Base-by-base conservation (phyloP, 495 filamentous ascomycete species). In the Aspergillus affinis region DNA sequence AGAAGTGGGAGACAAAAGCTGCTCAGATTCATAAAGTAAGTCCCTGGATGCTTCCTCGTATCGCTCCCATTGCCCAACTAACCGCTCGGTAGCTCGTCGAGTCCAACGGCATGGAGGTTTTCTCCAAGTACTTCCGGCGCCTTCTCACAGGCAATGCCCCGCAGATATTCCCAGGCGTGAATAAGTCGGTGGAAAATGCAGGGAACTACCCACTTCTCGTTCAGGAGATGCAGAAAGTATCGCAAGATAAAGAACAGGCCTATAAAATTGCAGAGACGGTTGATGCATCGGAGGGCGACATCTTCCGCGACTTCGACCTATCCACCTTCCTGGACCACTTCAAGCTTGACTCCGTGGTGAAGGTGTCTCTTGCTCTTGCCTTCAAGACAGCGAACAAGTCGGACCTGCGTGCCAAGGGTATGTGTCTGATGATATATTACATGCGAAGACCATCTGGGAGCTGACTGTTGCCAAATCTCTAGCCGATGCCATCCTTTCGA, bases 81-180 rank as follows among this genome's bases (percentile, higher is more conserved):
- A 44, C 19, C 7, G 6, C 53, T 21, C 51, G 44, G 26, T 65
- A 96, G 92, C 84, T 97, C 64, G 86, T 96, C 70, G 88, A 94
- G 82, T 91, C 92, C 61, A 86, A 94, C 93, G 91, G 91, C 70
- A 97, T 97, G 92, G 93, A 96, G 79, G 91, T 94, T 65, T 97
- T 89, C 75, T 83, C 88, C 41, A 95, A 89, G 78, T 97, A 93
- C 74, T 95, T 97, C 75, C 86, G 89, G 71, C 90, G 92, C 70
- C 82, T 97, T 67, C 82, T 97, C 56, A 87, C 84, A 71, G 84
- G 84, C 68, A 96, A 95, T 83, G 88, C 91, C 60, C 79, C 86
- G 53, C 88, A 91, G 63, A 92, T 97, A 55, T 97, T 96, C 69
- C 86, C 90, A 7, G 83, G 86, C 41, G 73, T 85, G 44, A 90